phyloP scores from a whole-genome alignment of 345 rosid genomes.

The Microcos paniculata region DNA sequence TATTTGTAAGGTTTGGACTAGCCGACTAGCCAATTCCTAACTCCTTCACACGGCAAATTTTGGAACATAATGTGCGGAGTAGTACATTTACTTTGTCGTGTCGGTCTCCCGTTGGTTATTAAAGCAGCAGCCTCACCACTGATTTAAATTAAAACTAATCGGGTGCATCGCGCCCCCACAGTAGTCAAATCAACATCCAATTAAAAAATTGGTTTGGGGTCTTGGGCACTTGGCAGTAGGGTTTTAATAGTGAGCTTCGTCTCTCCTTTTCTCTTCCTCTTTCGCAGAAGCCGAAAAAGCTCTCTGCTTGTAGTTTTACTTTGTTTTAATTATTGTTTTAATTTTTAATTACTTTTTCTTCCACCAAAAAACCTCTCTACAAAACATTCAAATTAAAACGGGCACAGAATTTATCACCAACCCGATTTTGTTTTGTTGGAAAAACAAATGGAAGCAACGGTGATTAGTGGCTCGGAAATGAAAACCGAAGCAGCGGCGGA shows the following conservation, averaged over 20 bases:
- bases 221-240: conserved; percentile 35
- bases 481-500: conserved; percentile 20
- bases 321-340: too few relatives aligned
- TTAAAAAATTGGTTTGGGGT: not conserved
- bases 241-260: conserved; percentile 47
- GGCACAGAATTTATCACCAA: not conserved
- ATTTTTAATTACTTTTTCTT: conserved; percentile 19
- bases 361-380: not conserved
- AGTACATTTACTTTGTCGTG: not conserved
- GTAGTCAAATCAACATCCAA: conserved; percentile 4
- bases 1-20: not conserved
- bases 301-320: conserved; percentile 8
- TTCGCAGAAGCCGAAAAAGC: conserved; percentile 49
- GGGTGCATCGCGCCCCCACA: not conserved
- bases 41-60: not conserved
- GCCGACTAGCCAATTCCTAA: not conserved
- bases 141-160: not conserved
- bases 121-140: not conserved
- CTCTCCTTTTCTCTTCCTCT: conserved; percentile 12
- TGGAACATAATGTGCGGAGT: not conserved
- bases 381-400: not conserved
- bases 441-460: conserved; percentile 33
- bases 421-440: not conserved
- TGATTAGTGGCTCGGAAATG: conserved; percentile 16
- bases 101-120: not conserved